Base-by-base conservation (phyloP, 2,329 filamentous ascomycete genomes). In the Claviceps sp. region DNA sequence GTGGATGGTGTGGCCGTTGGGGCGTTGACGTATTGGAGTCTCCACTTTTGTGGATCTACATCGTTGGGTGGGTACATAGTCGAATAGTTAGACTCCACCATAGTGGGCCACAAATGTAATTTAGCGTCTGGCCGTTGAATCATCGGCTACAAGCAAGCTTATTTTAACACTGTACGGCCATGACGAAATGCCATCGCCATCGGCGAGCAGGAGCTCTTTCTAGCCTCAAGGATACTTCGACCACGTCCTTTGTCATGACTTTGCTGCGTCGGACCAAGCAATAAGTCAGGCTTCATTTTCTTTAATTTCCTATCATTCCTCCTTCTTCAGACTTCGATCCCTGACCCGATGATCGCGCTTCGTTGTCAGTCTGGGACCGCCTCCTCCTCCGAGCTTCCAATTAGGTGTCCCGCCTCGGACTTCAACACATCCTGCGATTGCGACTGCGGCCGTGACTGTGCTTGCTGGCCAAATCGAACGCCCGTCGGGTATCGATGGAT, bases 401-500 rank as follows among this genome's bases (percentile, higher is more conserved):
- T 40, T 8, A 18, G 18, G 18, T 18, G 18, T 7, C 6, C 9
- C 45, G 3, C 14, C 42, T 42, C 34, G 34, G 38, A 48, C 22
- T n/a, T 49, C 40, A 51, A 30, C 41, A 41, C 34, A 34, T 44
- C 41, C 20, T 20, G 41, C 52, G 40, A 37, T 43, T 36, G 51
- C 51, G 44, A 46, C 44, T 47, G 53, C 50, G 30, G 9, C 30
- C 30, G 30, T 9, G 30, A 34, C 46, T 36, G 51, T 47, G 47
- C 49, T 47, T 47, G 53, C 50, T 5, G 48, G 54, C 49, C 37
- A 47, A 44, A 38, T 50, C 50, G 40, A 46, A 26, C 9, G 24
- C 48, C 38, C 48, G 46, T 38, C 26, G 48, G 4, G 47, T 38
- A 16, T 46, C 46, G 51, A 54, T 53, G 55, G 43, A 42, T 20